phyloP scores from a whole-genome alignment of 2,329 filamentous ascomycete genomes.

The Paecilomyces variotii region DNA sequence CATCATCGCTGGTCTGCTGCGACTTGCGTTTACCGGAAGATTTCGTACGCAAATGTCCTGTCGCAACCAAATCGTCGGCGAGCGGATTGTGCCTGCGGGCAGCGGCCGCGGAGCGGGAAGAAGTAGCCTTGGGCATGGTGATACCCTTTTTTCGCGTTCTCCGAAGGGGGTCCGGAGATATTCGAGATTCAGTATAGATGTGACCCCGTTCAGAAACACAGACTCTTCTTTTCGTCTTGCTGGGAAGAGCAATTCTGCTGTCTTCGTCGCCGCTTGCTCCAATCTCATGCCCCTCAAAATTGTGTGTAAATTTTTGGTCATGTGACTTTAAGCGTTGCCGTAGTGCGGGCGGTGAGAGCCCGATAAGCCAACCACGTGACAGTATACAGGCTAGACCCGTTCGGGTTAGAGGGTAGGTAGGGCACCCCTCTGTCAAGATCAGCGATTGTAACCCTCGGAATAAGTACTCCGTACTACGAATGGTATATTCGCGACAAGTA shows the following conservation, averaged over 20 bases:
- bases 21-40: constrained; percentile 61
- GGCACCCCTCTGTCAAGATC: too few relatives aligned
- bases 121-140: constrained; percentile 71
- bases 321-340: constrained; percentile 27
- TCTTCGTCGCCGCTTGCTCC: background rate
- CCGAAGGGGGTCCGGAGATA: background rate
- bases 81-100: constrained; percentile 79
- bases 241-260: background rate
- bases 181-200: background rate
- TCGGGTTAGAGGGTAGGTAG: background rate
- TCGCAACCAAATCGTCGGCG: constrained; percentile 72
- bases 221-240: background rate
- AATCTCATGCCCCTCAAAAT: constrained; percentile 9
- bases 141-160: background rate
- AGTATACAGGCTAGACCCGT: background rate
- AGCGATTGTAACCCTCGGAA: too few relatives aligned
- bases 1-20: constrained; percentile 42
- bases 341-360: constrained; percentile 16
- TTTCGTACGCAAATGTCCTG: constrained; percentile 64
- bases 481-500: too few relatives aligned
- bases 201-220: background rate
- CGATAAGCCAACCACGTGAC: constrained; percentile 4
- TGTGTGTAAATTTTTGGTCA: constrained; percentile 30
- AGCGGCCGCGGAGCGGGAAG: constrained; percentile 46
- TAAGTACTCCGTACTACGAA: too few relatives aligned